phyloP scores from a whole-genome alignment of 192 early-diverging fungal species.

The Coemansia biformis region DNA sequence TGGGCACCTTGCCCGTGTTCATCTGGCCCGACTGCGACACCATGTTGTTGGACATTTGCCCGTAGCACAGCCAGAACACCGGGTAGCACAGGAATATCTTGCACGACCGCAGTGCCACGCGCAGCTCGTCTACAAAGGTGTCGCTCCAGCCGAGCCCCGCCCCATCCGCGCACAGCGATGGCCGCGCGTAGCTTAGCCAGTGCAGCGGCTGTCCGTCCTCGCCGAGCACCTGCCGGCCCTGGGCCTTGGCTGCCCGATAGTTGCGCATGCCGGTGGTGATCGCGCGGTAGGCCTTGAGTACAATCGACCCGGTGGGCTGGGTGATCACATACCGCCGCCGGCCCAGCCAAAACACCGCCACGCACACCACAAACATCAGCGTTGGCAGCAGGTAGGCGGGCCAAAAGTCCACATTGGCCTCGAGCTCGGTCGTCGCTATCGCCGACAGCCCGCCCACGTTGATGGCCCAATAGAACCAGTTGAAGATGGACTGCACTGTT shows the following conservation, averaged over 20 bases:
- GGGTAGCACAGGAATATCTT: slow-evolving; percentile 67
- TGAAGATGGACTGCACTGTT: slow-evolving; percentile 74
- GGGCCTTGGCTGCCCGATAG: slow-evolving; percentile 28
- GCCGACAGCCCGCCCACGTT: slow-evolving; percentile 59
- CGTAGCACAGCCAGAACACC: slow-evolving; percentile 69
- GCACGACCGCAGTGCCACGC: slow-evolving; percentile 57
- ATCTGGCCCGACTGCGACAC: slow-evolving; percentile 60
- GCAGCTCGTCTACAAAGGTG: slow-evolving; percentile 66
- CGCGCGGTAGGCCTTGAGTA: slow-evolving; percentile 48
- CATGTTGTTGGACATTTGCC: slow-evolving; percentile 62
- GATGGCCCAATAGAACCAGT: slow-evolving; percentile 76
- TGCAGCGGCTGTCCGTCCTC: slow-evolving; percentile 19
- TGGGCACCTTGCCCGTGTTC: slow-evolving; percentile 53
- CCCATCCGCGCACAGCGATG: slow-evolving; percentile 30
- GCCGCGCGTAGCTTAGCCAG: slow-evolving; percentile 61
- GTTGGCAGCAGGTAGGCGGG: slow-evolving; percentile 57
- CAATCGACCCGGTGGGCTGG: slow-evolving; percentile 55
- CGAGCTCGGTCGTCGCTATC: slow-evolving; percentile 57
- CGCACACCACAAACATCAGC: slow-evolving; percentile 54
- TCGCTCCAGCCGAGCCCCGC: slow-evolving; percentile 57
- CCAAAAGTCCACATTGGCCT: slow-evolving; percentile 54
- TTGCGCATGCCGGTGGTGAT: slow-evolving; percentile 25
- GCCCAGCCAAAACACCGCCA: slow-evolving; percentile 53
- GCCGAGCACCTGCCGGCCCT: slow-evolving; percentile 23
- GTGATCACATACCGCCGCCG: slow-evolving; percentile 51